Base-by-base conservation (phyloP, 352 stramenopile genomes). In the Phytopythium oedochilum region DNA sequence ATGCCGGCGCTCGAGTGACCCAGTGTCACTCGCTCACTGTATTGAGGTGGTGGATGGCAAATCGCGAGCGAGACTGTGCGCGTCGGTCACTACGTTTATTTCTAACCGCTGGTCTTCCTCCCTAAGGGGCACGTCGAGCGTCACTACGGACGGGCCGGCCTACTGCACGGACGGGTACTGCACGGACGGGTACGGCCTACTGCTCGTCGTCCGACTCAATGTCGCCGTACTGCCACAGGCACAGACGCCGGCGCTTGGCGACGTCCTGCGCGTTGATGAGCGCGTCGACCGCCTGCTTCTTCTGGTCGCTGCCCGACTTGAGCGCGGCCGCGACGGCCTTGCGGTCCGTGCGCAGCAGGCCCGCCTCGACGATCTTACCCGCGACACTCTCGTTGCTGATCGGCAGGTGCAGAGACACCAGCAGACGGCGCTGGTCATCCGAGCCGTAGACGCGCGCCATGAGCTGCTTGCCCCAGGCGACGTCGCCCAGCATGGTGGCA, bases 221-320 rank as follows among this genome's bases (percentile, higher is more conserved):
- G 63, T 99, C 96, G 23, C 96, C 96, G 71, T 98, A 98, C 59
- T 90, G 83, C 96, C 96, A 99, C 73, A 99, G 85, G 54, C 92
- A 95, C 55, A 91, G 68, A 46, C 95, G 93, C 61, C 92, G 88
- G 59, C 89, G 94, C 69, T 97, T 96, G 12, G 96, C 96, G 26
- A 57, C 73, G 43, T 97, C 84, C 68, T 98, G 92, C n/a, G 92
- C 92, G 35, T 73, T 76, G 34, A 91, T 60, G 35, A 99, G 73
- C n/a, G 89, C 81, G 11, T 96, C 83, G 28, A 97, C 83, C 12
- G 96, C 73, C 57, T 89, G 77, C 55, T 92, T 90, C 59, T 89
- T 76, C 59, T 84, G 75, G 17, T 73, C 56, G 18, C 95, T 57
- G 42, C 62, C 42, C 23, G 17, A 14, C 42, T 48, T 48, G 42